Evolutionary conservation across 75 land plant species (phyloP).

Genomic region (Pinus albicaulis): DNA sequence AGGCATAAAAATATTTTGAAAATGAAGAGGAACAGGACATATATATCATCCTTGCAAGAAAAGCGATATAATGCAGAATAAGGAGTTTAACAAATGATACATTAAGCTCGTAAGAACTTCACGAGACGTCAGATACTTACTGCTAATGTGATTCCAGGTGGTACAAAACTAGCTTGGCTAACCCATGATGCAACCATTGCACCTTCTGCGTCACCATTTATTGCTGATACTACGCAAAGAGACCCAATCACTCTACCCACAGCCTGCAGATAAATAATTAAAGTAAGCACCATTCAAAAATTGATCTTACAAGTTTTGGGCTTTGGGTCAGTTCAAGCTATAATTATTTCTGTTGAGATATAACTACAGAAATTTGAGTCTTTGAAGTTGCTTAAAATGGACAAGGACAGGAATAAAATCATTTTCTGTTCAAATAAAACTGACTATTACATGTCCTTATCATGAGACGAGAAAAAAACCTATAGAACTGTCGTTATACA

Average conservation of each 20-base stretch:
- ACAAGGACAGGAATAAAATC: neutral
- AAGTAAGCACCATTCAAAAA: neutral
- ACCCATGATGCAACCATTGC: constrained; percentile 65
- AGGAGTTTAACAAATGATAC: neutral
- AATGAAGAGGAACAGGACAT: neutral
- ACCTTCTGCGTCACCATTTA: constrained; percentile 48
- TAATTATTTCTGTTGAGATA: neutral
- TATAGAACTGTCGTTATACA: neutral
- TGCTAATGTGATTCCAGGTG: constrained; percentile 49
- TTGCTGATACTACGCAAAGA: constrained; percentile 47
- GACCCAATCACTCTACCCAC: constrained; percentile 54
- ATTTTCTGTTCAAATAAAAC: constrained; percentile 1
- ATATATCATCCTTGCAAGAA: neutral
- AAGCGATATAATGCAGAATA: neutral
- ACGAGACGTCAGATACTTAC: constrained; percentile 15
- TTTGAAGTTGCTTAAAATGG: neutral
- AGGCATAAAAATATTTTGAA: constrained; percentile 1
- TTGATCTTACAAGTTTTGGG: neutral
- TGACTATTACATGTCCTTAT: neutral
- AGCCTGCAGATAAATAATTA: constrained; percentile 24
- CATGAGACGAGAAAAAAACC: neutral
- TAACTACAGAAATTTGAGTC: neutral
- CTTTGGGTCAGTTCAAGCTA: neutral
- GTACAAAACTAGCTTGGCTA: constrained; percentile 58
- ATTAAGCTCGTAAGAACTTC: neutral